Evolutionary conservation across 2,329 filamentous ascomycete genomes (phyloP), one percentile per base, ranked within the genome.

Genomic region (Colletotrichum navitas): DNA sequence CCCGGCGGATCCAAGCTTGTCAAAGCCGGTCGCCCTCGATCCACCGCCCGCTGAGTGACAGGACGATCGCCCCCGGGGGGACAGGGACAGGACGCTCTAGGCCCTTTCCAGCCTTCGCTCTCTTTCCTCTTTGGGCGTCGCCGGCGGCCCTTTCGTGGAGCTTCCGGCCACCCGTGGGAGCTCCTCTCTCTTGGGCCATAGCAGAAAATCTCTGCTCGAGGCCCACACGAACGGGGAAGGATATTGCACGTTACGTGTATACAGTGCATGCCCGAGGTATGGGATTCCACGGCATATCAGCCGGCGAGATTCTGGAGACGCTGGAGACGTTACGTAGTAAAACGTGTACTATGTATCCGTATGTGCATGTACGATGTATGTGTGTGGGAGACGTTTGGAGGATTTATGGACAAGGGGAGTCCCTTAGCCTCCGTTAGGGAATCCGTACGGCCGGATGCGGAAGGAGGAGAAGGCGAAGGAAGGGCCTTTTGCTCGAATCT

Each of bases 51-150:
- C 29, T 21, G 29, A 32, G 47, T 47, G 60, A 63, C 68, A 65
- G 68, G 43, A 71, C 68, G 68, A 71, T 71, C 68, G 68, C 47
- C 68, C 52, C 68, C 68, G 68, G 61, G 64, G 41, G 41, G n/a
- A 14, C 54, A 18, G 56, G 64, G 29, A 4, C 14, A 43, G 29
- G 32, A 26, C n/a, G 55, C 47, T 67, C 64, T 67, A 62, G 56
- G 45, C 63, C 63, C 21, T 47, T 61, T 66, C 39, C 26, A 41
- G 62, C 29, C 36, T 29, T 55, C 41, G 24, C 54, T 18, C 54
- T 24, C 26, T 29, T 56, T 56, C 63, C 55, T 32, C n/a, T 36
- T 60, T 39, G 32, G 45, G 45, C 41, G 18, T 24, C 24, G 6
- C 18, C 41, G 24, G 60, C 63, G 66, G 66, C 41, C 41, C 59